Percentiles rank a stretch among this genome's conserved stretches.
Evolutionary conservation across 163 green algal genomes (phyloP).

Genomic region (Chloroidium sp.): DNA sequence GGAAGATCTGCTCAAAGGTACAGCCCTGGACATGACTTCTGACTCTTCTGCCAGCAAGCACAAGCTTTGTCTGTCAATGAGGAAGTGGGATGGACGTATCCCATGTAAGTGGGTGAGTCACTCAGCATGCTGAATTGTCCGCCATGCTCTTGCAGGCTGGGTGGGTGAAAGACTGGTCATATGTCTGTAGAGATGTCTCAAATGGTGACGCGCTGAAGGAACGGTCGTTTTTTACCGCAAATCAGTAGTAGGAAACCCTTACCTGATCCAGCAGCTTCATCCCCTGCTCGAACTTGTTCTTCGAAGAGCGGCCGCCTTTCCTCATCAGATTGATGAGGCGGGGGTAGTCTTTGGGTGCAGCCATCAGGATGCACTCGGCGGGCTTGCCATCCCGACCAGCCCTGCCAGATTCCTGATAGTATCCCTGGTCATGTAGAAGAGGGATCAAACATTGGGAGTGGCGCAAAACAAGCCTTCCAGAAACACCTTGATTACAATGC

Average conservation of each 20-base stretch:
- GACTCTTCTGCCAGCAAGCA: neutral
- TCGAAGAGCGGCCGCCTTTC: slow-evolving; percentile 12
- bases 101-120: neutral
- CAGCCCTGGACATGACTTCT: neutral
- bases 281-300: slow-evolving; percentile 25
- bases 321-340: slow-evolving; percentile 48
- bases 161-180: neutral
- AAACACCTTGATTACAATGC: too few species aligned
- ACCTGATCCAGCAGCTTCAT: slow-evolving; percentile 33
- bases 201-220: slow-evolving; percentile 2
- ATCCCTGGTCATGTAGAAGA: neutral
- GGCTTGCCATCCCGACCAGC: slow-evolving; percentile 63
- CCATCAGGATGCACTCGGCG: slow-evolving; percentile 64
- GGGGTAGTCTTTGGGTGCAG: slow-evolving; percentile 36
- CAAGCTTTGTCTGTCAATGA: neutral
- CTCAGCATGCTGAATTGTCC: slow-evolving; percentile 3
- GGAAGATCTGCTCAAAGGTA: neutral
- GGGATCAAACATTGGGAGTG: neutral
- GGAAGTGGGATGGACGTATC: neutral
- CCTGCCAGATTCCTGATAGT: slow-evolving; percentile 44
- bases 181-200: neutral
- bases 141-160: neutral
- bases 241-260: neutral
- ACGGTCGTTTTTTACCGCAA: neutral
- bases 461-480: neutral